A percentile compares a stretch with the other conserved stretches of the same genome.
These are phyloP conservation scores for Phytophthora litchii DNA, from an alignment of 352 stramenopile genomes.

Conservation along the genomic window DNA sequence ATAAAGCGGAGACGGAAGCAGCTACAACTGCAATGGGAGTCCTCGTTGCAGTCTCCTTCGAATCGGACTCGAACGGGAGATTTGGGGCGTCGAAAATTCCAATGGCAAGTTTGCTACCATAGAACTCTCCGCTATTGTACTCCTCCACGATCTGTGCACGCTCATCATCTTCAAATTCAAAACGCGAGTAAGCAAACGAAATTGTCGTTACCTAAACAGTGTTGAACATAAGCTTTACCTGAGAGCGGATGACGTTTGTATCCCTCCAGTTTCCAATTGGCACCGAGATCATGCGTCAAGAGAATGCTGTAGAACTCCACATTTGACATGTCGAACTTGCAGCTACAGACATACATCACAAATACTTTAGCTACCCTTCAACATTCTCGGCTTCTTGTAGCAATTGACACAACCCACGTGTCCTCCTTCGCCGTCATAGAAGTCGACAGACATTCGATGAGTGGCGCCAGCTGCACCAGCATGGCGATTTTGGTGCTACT, in stretches of 20 bases:
- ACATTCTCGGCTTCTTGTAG: not conserved
- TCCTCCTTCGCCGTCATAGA: conserved; percentile 4
- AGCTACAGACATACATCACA: conserved; percentile 31
- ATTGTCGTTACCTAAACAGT: not conserved
- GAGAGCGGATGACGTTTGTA: conserved; percentile 65
- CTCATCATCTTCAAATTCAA: conserved; percentile 44
- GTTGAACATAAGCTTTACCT: conserved; percentile 23
- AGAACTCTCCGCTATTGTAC: conserved; percentile 66
- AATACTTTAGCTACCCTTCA: not conserved
- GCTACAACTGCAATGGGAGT: conserved; percentile 46
- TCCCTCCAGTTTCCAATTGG: conserved; percentile 51
- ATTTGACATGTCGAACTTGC: conserved; percentile 64
- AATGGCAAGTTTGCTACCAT: conserved; percentile 64
- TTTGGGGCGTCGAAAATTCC: conserved; percentile 61
- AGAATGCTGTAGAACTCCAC: conserved; percentile 75
- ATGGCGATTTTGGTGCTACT: conserved; percentile 56
- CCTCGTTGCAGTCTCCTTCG: conserved; percentile 34
- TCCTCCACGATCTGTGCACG: conserved; percentile 58
- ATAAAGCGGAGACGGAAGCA: conserved; percentile 44
- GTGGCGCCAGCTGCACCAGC: conserved; percentile 59
- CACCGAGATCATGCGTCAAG: conserved; percentile 38
- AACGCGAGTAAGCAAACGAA: not conserved
- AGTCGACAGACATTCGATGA: conserved; percentile 36
- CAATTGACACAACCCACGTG: conserved; percentile 15
- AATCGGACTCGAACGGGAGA: conserved; percentile 43